Evolutionary conservation across 208 protist species (phyloP).

Genomic region (Leptomonas pyrrhocoris): DNA sequence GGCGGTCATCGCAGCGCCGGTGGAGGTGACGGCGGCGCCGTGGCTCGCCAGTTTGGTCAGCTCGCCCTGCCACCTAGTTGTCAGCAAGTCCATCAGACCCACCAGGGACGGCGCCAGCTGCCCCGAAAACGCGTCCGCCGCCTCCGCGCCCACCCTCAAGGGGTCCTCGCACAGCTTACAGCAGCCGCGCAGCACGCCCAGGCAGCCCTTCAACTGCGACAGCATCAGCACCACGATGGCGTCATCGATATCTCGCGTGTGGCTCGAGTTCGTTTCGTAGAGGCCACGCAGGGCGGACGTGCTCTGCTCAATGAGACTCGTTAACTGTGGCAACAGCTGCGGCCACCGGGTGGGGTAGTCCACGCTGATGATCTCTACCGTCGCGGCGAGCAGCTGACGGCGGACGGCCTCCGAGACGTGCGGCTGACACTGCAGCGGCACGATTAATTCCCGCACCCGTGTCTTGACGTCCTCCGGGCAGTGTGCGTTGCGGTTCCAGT

Average conservation of each 20-base stretch:
- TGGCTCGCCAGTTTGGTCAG: constrained; percentile 18
- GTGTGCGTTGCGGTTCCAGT: constrained; percentile 73
- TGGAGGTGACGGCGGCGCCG: constrained; percentile 13
- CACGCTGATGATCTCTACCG: constrained; percentile 65
- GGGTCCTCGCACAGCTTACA: constrained; percentile 74
- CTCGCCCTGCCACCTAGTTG: constrained; percentile 48
- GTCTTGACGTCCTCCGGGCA: constrained; percentile 61
- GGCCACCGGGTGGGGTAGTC: constrained; percentile 79
- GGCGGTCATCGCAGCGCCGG: constrained; percentile 9
- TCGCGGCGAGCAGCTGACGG: constrained; percentile 72
- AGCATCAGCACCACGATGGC: constrained; percentile 32
- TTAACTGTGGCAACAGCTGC: constrained; percentile 63
- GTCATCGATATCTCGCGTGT: constrained; percentile 21
- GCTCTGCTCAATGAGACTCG: constrained; percentile 46
- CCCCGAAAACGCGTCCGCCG: constrained; percentile 53
- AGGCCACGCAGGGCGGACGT: constrained; percentile 32
- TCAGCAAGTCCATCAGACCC: constrained; percentile 53
- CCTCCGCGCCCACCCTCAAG: constrained; percentile 46
- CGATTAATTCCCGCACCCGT: constrained; percentile 48
- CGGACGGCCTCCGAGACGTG: constrained; percentile 75
- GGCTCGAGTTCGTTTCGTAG: constrained; percentile 21
- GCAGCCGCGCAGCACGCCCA: constrained; percentile 69
- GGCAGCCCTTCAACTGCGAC: constrained; percentile 61
- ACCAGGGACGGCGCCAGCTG: constrained; percentile 50
- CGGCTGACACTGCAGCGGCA: constrained; percentile 66